Evolutionary conservation across 2,329 filamentous ascomycete species (phyloP), one percentile per base, ranked within the genome.

Genomic region (Xenoacremonium recifei): DNA sequence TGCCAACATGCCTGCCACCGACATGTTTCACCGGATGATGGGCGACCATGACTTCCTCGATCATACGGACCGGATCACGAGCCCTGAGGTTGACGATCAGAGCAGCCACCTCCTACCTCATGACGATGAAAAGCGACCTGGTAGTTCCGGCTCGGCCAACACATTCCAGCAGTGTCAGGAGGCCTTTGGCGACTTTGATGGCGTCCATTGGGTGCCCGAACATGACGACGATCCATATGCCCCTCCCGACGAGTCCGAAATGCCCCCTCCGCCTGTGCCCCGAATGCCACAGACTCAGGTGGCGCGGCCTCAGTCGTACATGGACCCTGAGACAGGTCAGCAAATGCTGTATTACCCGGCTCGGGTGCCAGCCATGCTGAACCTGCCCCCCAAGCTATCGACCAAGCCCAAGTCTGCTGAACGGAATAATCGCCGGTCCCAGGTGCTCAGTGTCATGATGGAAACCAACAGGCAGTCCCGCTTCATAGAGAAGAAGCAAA

Each of bases 311-410:
- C 73, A 77, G 47, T 81, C 81, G 1, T 84, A 82, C 61, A 67
- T 80, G 57, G 75, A 84, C 57, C 80, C 80, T 2, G 71, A 76
- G 19, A 84, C 84, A 2, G 85, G 82, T 4, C 82, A 92, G 51
- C 75, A 84, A 54, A 96, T 97, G 88, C 81, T 96, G 9, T 97
- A 85, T 66, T 99, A 99, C 63, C 93, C 93, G 12, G 93, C 93
- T 3, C 91, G 89, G 1, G 93, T 99, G 3, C 93, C 93, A 3
- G 84, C 87, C 48, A 91, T 95, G 84, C 76, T 99, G 43, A 97
- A 96, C 56, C 71, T 99, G 11, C 93, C 93, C 1, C 89, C 90
- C 33, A 87, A 89, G 55, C 70, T 97, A 37, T 95, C 91, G 1
- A 87, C 84, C 55, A 77, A 82, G 39, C 82, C 85, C 7, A 79